Evolutionary conservation across 495 filamentous ascomycete genomes (phyloP), one percentile per base, ranked within the genome.

Genomic region (Trypethelium eluteriae): DNA sequence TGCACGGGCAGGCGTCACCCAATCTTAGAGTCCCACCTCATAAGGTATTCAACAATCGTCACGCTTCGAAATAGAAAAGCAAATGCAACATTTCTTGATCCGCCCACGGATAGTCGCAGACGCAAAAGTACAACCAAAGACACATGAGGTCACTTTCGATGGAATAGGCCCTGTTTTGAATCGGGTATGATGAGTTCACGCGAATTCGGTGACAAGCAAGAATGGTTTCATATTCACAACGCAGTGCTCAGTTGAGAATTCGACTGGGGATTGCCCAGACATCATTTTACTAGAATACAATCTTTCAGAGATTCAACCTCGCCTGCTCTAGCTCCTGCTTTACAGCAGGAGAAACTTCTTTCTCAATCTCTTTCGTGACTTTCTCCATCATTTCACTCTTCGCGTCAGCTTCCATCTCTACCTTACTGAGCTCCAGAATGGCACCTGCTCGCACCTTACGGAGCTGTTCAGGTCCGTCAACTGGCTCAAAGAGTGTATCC

Each of bases 391-490:
- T 38, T 53, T 50, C 49, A 7, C 35, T 14, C 44, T 63, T 41
- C 62, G 14, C 32, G 12, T 49, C n/a, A 0, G 12, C 18, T 0
- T 7, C 16, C 2, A 67, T 56, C 66, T 70, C 69, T 10, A 62
- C 61, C 53, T 59, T 59, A 18, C 53, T 59, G 6, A 71, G 39
- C 4, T 32, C 64, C 41, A 71, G 46, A n/a, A 73, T 36, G 16
- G 71, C 71, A 39, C 70, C 64, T 11, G 69, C 70, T 10, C 71
- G 39, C 67, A 70, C 72, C n/a, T 70, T 61, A 35, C 72, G 67
- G 61, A 72, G 65, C 4, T 67, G 69, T 64, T 74, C 72, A 2
- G 69, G 68, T 38, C 69, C 69, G 59, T 68, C 70, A n/a, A 44
- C 68, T 2, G 69, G 46, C 38, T 70, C 69, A 62, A 74, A 73